A percentile compares a stretch with the other conserved stretches of the same genome.
phyloP scores from a whole-genome alignment of 257 asterid genomes.

The Solanum rostratum region DNA sequence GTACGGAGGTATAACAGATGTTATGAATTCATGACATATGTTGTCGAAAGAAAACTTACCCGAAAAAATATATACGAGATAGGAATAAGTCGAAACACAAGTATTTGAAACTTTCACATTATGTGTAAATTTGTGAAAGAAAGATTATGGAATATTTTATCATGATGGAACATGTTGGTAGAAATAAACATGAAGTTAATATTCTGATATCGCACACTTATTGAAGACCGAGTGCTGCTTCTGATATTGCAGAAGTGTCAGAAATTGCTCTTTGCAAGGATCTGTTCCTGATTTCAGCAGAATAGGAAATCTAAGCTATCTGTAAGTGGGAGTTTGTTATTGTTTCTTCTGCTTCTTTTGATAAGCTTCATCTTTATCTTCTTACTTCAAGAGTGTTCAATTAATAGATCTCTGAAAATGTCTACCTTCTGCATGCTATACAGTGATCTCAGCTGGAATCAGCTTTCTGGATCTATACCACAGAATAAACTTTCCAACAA shows the following conservation, averaged over 20 bases:
- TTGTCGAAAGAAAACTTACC: not conserved
- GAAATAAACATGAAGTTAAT: not conserved
- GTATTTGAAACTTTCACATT: not conserved
- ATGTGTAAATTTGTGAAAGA: not conserved
- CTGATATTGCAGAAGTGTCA: conserved; percentile 32
- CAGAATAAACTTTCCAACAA: conserved; percentile 15
- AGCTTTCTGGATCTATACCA: conserved; percentile 27
- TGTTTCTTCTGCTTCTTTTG: not conserved
- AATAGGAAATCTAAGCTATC: conserved; percentile 19
- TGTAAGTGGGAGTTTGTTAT: conserved; percentile 17
- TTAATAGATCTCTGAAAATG: not conserved
- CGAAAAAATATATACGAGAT: not conserved
- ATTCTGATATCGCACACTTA: not conserved
- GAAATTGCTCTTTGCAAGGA: conserved; percentile 40
- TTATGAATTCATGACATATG: not conserved
- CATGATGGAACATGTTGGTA: not conserved
- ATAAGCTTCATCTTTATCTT: not conserved
- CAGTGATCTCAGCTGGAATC: conserved; percentile 42
- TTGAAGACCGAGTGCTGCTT: not conserved
- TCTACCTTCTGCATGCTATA: not conserved
- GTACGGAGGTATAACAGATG: not conserved
- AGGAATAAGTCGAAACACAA: not conserved
- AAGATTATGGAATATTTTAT: not conserved
- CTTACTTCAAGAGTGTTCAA: not conserved
- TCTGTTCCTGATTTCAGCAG: conserved; percentile 31